These are phyloP conservation scores for Acephala macrosclerotiorum DNA, from an alignment of 2,329 filamentous ascomycete genomes.

Conservation along the genomic window DNA sequence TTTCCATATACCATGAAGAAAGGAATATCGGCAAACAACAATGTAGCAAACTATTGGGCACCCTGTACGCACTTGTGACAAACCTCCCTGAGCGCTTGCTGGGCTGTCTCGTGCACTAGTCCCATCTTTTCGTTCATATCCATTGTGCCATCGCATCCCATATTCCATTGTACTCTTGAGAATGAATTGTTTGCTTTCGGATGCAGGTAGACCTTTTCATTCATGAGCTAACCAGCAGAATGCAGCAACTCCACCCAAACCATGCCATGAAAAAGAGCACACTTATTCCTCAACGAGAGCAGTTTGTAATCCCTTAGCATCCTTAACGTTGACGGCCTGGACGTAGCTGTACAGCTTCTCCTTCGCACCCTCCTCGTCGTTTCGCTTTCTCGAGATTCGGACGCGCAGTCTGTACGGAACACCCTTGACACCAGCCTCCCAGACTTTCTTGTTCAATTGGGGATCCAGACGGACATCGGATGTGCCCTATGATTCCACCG, in stretches of 20 bases:
- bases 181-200: conserved; percentile 19
- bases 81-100: too few species aligned
- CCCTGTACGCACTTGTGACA: too few species aligned
- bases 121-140: neutral
- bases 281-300: conserved; percentile 79
- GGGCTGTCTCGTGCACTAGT: neutral
- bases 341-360: conserved; percentile 99
- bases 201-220: conserved; percentile 41
- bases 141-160: neutral
- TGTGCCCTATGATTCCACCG: conserved; percentile 73
- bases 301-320: conserved; percentile 96
- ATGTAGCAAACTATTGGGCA: too few species aligned
- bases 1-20: too few species aligned
- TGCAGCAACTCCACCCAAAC: conserved; percentile 43
- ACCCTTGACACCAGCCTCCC: conserved; percentile 99
- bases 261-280: conserved; percentile 34
- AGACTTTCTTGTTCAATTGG: conserved; percentile 99
- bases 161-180: neutral
- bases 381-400: conserved; percentile 99
- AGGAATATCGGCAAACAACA: too few species aligned
- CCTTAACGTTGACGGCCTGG: conserved; percentile 99
- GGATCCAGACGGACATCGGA: conserved; percentile 97
- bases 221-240: conserved; percentile 44
- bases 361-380: conserved; percentile 99
- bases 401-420: conserved; percentile 96